Percentiles rank a stretch among this genome's conserved stretches.
Conservation (phyloP, 805 yeast species). For the Yamadazyma olivae region DNA sequence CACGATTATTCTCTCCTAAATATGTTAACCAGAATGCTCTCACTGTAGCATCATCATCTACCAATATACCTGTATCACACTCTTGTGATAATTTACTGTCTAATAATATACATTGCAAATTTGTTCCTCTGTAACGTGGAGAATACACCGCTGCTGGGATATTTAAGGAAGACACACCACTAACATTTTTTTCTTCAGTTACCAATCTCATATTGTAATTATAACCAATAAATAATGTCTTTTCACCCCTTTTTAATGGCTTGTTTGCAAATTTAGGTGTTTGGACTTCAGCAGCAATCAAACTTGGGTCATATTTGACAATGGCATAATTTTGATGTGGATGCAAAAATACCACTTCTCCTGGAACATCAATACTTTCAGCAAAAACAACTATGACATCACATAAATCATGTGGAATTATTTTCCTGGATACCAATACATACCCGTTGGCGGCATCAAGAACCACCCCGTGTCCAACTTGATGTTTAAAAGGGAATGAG, state of each 20-base stretch:
- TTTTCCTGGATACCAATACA: conserved; percentile 71
- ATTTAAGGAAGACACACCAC: conserved; percentile 71
- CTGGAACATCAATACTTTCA: conserved; percentile 80
- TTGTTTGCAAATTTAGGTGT: conserved; percentile 60
- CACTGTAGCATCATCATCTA: conserved; percentile 73
- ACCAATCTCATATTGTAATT: conserved; percentile 67
- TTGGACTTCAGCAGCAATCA: conserved; percentile 67
- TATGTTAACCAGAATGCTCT: conserved; percentile 85
- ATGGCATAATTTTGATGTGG: conserved; percentile 87
- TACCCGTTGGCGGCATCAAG: conserved; percentile 79
- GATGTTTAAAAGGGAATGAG: conserved; percentile 61
- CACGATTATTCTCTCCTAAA: conserved; percentile 68
- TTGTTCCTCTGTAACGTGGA: conserved; percentile 85
- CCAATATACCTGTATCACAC: conserved; percentile 76
- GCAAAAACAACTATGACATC: conserved; percentile 80
- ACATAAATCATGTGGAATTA: conserved; percentile 78
- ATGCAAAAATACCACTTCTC: conserved; percentile 75
- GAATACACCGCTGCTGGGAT: conserved; percentile 64
- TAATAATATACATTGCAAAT: conserved; percentile 70
- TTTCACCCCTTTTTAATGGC: conserved; percentile 72
- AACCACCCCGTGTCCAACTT: conserved; percentile 72
- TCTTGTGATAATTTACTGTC: conserved; percentile 72
- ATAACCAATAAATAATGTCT: conserved; percentile 75
- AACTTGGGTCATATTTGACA: conserved; percentile 72
- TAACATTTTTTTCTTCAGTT: conserved; percentile 70